Percentiles rank a stretch among this genome's conserved stretches.
phyloP scores from a whole-genome alignment of 1,284 basidiomycete genomes.

The Meira miltonrushii region DNA sequence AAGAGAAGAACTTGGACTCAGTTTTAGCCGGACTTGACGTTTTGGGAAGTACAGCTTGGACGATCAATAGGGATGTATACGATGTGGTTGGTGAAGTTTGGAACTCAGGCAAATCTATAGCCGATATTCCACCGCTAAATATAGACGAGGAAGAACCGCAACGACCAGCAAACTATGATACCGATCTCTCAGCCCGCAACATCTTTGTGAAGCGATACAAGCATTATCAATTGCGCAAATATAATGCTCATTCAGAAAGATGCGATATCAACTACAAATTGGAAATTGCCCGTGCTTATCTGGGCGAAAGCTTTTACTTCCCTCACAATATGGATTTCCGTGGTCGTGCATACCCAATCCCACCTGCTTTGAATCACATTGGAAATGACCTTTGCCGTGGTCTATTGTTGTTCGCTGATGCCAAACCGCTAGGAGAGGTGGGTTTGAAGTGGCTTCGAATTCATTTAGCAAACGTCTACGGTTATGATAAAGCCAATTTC shows the following conservation, averaged over 20 bases:
- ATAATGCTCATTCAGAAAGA: constrained; percentile 68
- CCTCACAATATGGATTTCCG: constrained; percentile 98
- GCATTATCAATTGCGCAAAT: constrained; percentile 54
- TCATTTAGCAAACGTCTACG: constrained; percentile 85
- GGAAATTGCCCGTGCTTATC: constrained; percentile 87
- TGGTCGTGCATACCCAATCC: constrained; percentile 92
- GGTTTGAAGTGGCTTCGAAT: constrained; percentile 86
- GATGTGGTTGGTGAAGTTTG: constrained; percentile 70
- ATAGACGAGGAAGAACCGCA: constrained; percentile 57
- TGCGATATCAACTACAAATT: constrained; percentile 96
- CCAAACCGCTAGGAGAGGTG: constrained; percentile 70
- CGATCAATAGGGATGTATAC: constrained; percentile 73
- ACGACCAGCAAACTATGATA: constrained; percentile 62
- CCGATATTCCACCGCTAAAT: constrained; percentile 53
- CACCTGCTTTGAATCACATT: constrained; percentile 91
- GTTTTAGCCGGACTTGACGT: constrained; percentile 86
- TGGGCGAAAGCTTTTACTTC: constrained; percentile 81
- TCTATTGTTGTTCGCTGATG: constrained; percentile 75
- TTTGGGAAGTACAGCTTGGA: constrained; percentile 84
- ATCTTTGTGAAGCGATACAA: constrained; percentile 64
- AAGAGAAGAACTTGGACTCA: constrained; percentile 71
- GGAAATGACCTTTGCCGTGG: constrained; percentile 92
- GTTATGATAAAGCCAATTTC: constrained; percentile 91
- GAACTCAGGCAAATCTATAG: constrained; percentile 62
- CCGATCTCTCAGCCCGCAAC: constrained; percentile 65